Percentiles rank a stretch among this genome's conserved stretches.
Evolutionary conservation across 164 flowering plant species (phyloP).

Genomic region (Vitis rotundifolia): DNA sequence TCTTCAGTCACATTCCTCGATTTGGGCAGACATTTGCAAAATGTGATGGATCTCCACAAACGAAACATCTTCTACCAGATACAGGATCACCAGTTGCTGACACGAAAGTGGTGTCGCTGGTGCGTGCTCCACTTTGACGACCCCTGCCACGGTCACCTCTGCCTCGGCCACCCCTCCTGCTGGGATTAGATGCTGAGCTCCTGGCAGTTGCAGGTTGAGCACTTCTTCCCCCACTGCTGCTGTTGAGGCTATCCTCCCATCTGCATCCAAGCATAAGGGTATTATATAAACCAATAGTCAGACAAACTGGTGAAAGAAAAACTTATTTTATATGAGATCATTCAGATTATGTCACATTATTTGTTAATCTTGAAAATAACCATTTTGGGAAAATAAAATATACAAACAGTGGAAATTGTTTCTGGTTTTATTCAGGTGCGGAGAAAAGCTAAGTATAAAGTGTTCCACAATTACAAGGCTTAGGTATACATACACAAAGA

Average conservation of each 20-base stretch:
- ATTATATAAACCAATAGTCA: neutral
- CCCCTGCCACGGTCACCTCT: constrained; percentile 33
- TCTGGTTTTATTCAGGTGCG: too few species aligned
- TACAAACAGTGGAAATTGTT: too few species aligned
- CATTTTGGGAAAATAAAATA: too few species aligned
- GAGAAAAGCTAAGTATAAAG: too few species aligned
- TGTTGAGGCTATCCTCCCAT: constrained; percentile 69
- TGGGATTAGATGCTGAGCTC: constrained; percentile 34
- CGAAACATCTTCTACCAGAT: constrained; percentile 65
- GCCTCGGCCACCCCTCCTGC: constrained; percentile 60
- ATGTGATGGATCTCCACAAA: constrained; percentile 93
- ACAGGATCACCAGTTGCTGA: constrained; percentile 91
- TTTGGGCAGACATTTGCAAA: constrained; percentile 86
- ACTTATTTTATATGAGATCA: too few species aligned
- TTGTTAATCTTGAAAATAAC: too few species aligned
- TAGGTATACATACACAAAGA: constrained; percentile 67
- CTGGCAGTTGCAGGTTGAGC: constrained; percentile 16
- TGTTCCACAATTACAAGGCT: too few species aligned
- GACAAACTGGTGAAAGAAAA: neutral
- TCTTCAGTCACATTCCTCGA: constrained; percentile 41
- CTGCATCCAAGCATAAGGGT: constrained; percentile 31
- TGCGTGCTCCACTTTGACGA: constrained; percentile 26
- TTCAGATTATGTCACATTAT: too few species aligned
- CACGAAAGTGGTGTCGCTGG: constrained; percentile 48
- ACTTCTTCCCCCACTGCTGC: constrained; percentile 29